phyloP scores from a whole-genome alignment of 2,329 filamentous ascomycete genomes.

The Amylocarpus encephaloides region DNA sequence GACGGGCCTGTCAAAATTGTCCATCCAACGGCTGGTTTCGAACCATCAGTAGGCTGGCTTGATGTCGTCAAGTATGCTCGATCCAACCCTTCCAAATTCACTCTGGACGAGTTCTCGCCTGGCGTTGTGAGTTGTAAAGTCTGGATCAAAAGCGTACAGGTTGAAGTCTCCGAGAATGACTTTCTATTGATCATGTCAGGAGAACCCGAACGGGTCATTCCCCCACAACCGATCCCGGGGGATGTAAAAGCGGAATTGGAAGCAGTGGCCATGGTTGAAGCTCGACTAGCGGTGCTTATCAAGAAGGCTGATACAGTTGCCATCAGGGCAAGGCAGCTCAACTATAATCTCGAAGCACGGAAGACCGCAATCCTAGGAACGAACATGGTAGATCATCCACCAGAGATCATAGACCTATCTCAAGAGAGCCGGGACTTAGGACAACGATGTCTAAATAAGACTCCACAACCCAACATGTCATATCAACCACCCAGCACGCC shows the following conservation, averaged over 20 bases:
- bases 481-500: no score
- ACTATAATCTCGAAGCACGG: constrained; percentile 71
- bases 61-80: constrained; percentile 82
- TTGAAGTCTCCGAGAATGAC: constrained; percentile 84
- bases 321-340: constrained; percentile 68
- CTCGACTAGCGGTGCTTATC: constrained; percentile 68
- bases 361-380: constrained; percentile 65
- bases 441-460: constrained; percentile 29
- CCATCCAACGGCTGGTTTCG: constrained; percentile 46
- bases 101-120: constrained; percentile 60
- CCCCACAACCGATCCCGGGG: constrained; percentile 73
- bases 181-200: constrained; percentile 79
- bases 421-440: constrained; percentile 15
- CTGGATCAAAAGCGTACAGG: constrained; percentile 69
- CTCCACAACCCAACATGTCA: constrained; percentile 32
- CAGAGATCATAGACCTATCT: constrained; percentile 9
- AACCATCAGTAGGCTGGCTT: constrained; percentile 65
- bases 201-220: constrained; percentile 74
- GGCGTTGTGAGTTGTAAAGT: constrained; percentile 73
- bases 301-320: constrained; percentile 73
- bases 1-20: constrained; percentile 62
- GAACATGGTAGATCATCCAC: constrained; percentile 37
- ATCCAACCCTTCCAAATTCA: constrained; percentile 72
- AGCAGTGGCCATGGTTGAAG: constrained; percentile 77
- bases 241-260: constrained; percentile 82